Conservation (phyloP, 257 asterid genomes). For the Solanum lycopersicoides region DNA sequence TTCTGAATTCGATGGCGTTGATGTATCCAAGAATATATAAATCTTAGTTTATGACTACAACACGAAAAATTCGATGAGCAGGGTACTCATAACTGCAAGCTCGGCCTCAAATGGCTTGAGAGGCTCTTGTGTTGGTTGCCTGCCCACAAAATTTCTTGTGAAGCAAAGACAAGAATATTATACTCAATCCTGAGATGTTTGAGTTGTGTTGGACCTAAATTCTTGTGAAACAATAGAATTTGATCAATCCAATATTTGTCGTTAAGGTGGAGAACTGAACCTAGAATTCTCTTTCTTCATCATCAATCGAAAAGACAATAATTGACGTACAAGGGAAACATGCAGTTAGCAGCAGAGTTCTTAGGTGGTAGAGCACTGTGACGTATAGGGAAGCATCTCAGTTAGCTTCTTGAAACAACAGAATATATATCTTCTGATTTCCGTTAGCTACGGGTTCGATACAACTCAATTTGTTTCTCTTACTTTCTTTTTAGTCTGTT, state of each 20-base stretch:
- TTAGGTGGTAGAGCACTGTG: neutral
- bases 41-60: neutral
- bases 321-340: slow-evolving; percentile 23
- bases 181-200: neutral
- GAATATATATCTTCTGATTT: neutral
- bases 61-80: neutral
- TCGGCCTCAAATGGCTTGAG: neutral
- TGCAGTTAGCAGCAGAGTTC: slow-evolving; percentile 19
- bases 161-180: neutral
- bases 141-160: neutral
- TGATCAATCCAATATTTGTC: neutral
- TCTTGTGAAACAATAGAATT: neutral
- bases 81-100: neutral
- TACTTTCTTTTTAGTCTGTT: neutral
- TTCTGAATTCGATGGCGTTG: neutral
- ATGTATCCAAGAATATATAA: neutral
- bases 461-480: neutral
- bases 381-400: neutral
- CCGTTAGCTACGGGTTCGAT: neutral
- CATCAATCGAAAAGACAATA: neutral
- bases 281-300: neutral
- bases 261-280: neutral
- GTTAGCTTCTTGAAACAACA: neutral
- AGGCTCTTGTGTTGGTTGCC: neutral
- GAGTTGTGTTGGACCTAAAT: neutral